These are phyloP conservation scores for Dryas alaskensis DNA, from an alignment of 306 rosid genomes.

Conservation along the genomic window DNA sequence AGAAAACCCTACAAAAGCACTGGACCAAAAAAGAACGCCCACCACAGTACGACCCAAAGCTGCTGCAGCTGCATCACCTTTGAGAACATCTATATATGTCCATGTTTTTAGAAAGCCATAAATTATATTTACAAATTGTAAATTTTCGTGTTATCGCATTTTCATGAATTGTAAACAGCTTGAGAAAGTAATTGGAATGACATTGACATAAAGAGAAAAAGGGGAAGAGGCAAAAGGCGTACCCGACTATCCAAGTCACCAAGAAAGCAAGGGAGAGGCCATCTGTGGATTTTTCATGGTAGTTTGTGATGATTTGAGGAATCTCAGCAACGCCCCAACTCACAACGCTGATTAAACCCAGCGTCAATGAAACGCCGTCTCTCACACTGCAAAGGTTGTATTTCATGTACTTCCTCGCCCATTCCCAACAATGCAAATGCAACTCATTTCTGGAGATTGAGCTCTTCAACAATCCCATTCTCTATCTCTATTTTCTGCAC, in stretches of 20 bases:
- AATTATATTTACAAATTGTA: too few species aligned
- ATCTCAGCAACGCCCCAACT: conserved; percentile 85
- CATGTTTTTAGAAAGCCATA: too few species aligned
- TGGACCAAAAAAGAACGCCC: too few species aligned
- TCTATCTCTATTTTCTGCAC: too few species aligned
- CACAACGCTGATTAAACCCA: conserved; percentile 62
- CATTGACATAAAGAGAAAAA: neutral
- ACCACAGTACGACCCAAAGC: too few species aligned
- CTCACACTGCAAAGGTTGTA: conserved; percentile 39
- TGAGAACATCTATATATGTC: too few species aligned
- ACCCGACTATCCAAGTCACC: conserved; percentile 82
- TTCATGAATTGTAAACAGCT: neutral
- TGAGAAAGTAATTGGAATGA: neutral
- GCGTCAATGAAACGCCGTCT: conserved; percentile 52
- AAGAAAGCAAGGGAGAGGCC: conserved; percentile 75
- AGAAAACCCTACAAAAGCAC: too few species aligned
- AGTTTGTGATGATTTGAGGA: conserved; percentile 77
- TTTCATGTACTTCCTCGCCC: conserved; percentile 34
- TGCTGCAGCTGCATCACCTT: too few species aligned
- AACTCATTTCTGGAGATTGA: conserved; percentile 28
- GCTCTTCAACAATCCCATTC: conserved; percentile 32
- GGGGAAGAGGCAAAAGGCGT: conserved; percentile 7
- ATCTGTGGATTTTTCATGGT: conserved; percentile 56
- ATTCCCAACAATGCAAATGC: conserved; percentile 47
- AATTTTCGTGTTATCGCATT: too few species aligned